phyloP scores from a whole-genome alignment of 306 rosid genomes.

The Cercis canadensis region DNA sequence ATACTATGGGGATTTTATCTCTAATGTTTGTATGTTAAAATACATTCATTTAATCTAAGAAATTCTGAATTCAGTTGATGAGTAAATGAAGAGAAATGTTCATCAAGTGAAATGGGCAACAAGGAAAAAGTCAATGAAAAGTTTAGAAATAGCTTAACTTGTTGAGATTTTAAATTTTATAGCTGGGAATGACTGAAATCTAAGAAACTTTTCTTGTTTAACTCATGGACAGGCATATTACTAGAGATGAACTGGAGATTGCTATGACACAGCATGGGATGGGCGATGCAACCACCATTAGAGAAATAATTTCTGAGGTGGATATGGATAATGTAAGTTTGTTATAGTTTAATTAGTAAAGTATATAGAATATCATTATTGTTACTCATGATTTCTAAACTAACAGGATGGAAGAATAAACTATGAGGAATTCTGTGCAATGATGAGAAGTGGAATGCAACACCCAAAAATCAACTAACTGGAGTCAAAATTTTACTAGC shows the following conservation, averaged over 20 bases:
- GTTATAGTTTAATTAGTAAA: conserved; percentile 6
- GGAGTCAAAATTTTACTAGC: conserved; percentile 27
- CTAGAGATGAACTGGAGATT: conserved; percentile 85
- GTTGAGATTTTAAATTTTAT: conserved; percentile 16
- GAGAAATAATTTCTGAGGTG: conserved; percentile 92
- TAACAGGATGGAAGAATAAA: conserved; percentile 90
- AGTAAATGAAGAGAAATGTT: neutral
- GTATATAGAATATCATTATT: neutral
- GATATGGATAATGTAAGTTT: conserved; percentile 90
- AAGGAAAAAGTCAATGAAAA: neutral
- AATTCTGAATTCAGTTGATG: conserved; percentile 9
- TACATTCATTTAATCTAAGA: neutral
- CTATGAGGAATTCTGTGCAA: conserved; percentile 83
- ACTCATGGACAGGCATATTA: conserved; percentile 64
- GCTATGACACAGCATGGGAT: conserved; percentile 92
- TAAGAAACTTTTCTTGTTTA: conserved; percentile 22
- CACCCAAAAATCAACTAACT: conserved; percentile 45
- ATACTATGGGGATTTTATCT: neutral
- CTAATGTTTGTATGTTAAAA: neutral
- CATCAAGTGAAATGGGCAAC: neutral
- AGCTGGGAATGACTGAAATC: conserved; percentile 10
- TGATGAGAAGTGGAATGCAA: conserved; percentile 94
- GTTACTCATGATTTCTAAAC: conserved; percentile 35
- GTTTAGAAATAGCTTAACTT: conserved; percentile 9
- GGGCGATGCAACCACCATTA: conserved; percentile 80